A percentile compares a stretch with the other conserved stretches of the same genome.
phyloP scores from a whole-genome alignment of 805 yeast species.

The Cyberlindnera maclurae region DNA sequence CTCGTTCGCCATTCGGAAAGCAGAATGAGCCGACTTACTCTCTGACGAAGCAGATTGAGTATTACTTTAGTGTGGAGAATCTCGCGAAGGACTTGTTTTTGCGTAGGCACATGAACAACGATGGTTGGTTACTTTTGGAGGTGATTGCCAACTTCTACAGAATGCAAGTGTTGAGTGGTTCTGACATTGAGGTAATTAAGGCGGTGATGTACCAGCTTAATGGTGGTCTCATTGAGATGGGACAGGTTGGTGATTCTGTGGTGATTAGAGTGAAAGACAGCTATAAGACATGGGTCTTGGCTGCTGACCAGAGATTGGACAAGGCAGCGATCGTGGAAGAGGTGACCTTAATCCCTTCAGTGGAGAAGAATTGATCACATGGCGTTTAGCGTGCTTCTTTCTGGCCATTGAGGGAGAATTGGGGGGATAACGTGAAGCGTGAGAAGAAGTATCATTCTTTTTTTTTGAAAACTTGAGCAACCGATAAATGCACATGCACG shows the following conservation, averaged over 20 bases:
- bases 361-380: constrained; percentile 3
- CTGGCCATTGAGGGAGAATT: too few species aligned
- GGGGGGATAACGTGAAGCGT: too few species aligned
- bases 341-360: constrained; percentile 17
- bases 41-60: constrained; percentile 60
- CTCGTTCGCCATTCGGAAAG: constrained; percentile 7
- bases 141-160: constrained; percentile 69
- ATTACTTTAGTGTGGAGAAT: constrained; percentile 86
- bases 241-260: constrained; percentile 36
- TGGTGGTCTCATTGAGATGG: constrained; percentile 30
- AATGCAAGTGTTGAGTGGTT: constrained; percentile 57
- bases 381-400: too few species aligned
- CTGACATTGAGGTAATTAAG: constrained; percentile 43
- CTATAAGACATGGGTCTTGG: constrained; percentile 65
- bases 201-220: constrained; percentile 46
- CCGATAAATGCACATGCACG: too few species aligned
- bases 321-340: constrained; percentile 38
- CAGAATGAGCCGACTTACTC: constrained; percentile 18
- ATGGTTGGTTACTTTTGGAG: constrained; percentile 64
- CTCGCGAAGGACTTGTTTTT: constrained; percentile 77
- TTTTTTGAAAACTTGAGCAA: too few species aligned
- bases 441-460: too few species aligned
- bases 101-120: constrained; percentile 71
- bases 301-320: constrained; percentile 39
- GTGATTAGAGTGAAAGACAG: constrained; percentile 54